phyloP scores from a whole-genome alignment of 768 basidiomycete genomes.

The Tubosaeta sp. region DNA sequence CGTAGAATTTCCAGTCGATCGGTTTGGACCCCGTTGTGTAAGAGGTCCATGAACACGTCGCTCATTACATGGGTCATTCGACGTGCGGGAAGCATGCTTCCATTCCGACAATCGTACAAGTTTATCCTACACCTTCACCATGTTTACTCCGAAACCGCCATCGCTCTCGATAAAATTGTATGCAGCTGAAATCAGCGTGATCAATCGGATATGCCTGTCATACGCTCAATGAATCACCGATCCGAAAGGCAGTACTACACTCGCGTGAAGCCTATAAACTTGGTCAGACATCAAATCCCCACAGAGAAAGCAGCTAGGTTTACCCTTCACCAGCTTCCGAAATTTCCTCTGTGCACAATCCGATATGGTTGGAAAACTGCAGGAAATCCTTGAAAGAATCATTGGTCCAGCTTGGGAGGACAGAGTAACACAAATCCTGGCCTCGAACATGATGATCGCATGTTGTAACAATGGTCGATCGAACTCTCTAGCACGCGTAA shows the following conservation, averaged over 20 bases:
- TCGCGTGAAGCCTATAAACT: slow-evolving; percentile 80
- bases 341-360: slow-evolving; percentile 81
- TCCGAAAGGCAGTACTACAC: slow-evolving; percentile 24
- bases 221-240: not conserved
- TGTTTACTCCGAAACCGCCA: slow-evolving; percentile 16
- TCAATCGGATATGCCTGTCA: slow-evolving; percentile 65
- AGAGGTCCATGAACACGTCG: slow-evolving; percentile 44
- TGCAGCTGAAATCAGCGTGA: slow-evolving; percentile 80
- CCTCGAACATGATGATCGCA: slow-evolving; percentile 89
- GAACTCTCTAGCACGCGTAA: slow-evolving; percentile 82
- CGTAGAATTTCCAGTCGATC: slow-evolving; percentile 78
- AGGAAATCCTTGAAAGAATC: slow-evolving; percentile 57
- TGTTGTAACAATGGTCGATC: slow-evolving; percentile 61
- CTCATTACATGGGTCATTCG: not conserved
- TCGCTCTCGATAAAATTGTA: slow-evolving; percentile 76
- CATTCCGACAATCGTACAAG: too few relatives aligned
- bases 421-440: slow-evolving; percentile 26
- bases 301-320: slow-evolving; percentile 16
- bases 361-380: slow-evolving; percentile 83
- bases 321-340: slow-evolving; percentile 82
- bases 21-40: slow-evolving; percentile 62
- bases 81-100: too few relatives aligned
- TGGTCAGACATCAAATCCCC: not conserved
- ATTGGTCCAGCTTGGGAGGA: not conserved
- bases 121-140: too few relatives aligned